Evolutionary conservation across 441 rosid species (phyloP).

Genomic region (Pelargonium citronellum): DNA sequence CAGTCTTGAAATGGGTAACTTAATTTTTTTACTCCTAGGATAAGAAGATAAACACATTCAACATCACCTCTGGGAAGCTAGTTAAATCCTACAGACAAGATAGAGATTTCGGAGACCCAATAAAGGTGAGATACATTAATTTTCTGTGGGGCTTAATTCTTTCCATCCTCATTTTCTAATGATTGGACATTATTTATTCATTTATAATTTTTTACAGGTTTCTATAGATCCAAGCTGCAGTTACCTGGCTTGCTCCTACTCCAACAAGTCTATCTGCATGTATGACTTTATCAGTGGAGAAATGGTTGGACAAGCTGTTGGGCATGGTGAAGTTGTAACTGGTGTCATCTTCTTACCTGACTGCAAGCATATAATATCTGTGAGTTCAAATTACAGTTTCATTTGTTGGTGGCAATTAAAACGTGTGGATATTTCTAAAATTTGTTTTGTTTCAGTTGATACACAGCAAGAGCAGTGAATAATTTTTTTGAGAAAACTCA

Average conservation of each 20-base stretch:
- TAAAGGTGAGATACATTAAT: conserved; percentile 45
- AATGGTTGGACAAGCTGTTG: conserved; percentile 61
- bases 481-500: too few species aligned
- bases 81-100: conserved; percentile 65
- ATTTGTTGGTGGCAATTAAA: conserved; percentile 10
- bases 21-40: conserved; percentile 38
- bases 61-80: conserved; percentile 58
- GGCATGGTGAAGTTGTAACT: conserved; percentile 73
- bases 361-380: conserved; percentile 78
- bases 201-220: conserved; percentile 41
- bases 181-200: conserved; percentile 17
- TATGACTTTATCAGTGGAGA: conserved; percentile 61
- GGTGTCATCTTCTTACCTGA: conserved; percentile 82
- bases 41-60: conserved; percentile 68
- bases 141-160: conserved; percentile 9
- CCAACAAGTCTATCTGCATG: conserved; percentile 65
- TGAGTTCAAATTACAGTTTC: conserved; percentile 38
- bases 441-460: too few species aligned
- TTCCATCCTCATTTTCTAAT: conserved; percentile 18
- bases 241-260: conserved; percentile 65
- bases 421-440: background rate
- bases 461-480: too few species aligned
- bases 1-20: conserved; percentile 8
- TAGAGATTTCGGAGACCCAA: conserved; percentile 68
- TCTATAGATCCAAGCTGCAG: conserved; percentile 74